Conservation (phyloP, 352 stramenopile species). For the Blastocystis sp. region DNA sequence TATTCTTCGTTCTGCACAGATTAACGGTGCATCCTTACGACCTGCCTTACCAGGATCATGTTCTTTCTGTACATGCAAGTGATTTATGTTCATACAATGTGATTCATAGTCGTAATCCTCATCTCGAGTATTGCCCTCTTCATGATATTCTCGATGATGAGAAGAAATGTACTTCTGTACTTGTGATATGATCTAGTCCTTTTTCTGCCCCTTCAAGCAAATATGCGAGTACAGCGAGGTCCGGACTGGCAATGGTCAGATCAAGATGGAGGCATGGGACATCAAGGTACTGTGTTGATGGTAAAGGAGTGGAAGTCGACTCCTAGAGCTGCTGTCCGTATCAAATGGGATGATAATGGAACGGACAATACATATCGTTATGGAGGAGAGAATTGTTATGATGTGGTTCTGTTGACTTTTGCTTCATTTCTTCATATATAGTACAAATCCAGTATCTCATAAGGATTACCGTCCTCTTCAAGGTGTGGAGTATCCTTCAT, state of each 20-base stretch:
- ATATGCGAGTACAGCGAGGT: constrained; percentile 56
- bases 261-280: constrained; percentile 52
- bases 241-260: constrained; percentile 61
- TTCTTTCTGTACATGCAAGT: constrained; percentile 61
- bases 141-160: constrained; percentile 60
- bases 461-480: constrained; percentile 43
- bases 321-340: constrained; percentile 5
- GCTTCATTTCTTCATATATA: not conserved
- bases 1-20: constrained; percentile 61
- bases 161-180: constrained; percentile 41
- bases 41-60: constrained; percentile 25
- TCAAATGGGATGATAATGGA: constrained; percentile 47
- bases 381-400: constrained; percentile 59
- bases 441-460: constrained; percentile 42
- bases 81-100: not conserved
- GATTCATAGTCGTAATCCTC: constrained; percentile 39
- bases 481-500: constrained; percentile 57
- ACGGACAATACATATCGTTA: constrained; percentile 55
- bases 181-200: constrained; percentile 8
- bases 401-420: constrained; percentile 23
- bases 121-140: constrained; percentile 56
- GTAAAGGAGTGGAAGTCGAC: constrained; percentile 56
- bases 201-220: constrained; percentile 23
- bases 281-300: constrained; percentile 44
- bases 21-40: constrained; percentile 41